Evolutionary conservation across 2,329 filamentous ascomycete genomes (phyloP).

Genomic region (Cylindrodendrum hubeiense): DNA sequence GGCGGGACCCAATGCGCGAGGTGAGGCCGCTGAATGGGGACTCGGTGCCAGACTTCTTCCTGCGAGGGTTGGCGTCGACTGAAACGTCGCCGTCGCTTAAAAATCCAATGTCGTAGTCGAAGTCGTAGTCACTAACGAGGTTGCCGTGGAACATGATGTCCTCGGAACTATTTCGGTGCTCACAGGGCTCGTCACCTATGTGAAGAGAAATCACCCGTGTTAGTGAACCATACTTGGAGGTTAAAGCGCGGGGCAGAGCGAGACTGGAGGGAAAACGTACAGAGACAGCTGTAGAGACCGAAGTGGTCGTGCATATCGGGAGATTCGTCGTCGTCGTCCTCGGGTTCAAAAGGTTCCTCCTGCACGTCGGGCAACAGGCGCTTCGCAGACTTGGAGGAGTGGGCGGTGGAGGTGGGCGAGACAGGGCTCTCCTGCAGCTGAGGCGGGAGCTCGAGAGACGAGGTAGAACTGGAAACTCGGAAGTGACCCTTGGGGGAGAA

Average conservation of each 20-base stretch:
- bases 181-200: constrained; percentile 72
- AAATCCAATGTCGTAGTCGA: constrained; percentile 76
- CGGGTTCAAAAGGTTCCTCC: constrained; percentile 82
- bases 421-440: constrained; percentile 63
- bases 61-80: constrained; percentile 58
- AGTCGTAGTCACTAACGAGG: constrained; percentile 58
- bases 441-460: constrained; percentile 76
- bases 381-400: constrained; percentile 67
- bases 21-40: constrained; percentile 73
- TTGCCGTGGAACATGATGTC: constrained; percentile 50
- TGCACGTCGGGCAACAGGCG: constrained; percentile 83
- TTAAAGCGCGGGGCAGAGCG: constrained; percentile 7
- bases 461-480: constrained; percentile 80
- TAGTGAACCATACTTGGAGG: constrained; percentile 14
- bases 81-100: constrained; percentile 73
- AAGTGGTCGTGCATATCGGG: constrained; percentile 53
- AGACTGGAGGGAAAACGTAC: constrained; percentile 65
- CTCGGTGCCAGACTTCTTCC: constrained; percentile 69
- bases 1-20: constrained; percentile 73
- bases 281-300: constrained; percentile 76
- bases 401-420: constrained; percentile 61
- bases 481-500: constrained; percentile 75
- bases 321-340: constrained; percentile 68
- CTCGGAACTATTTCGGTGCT: constrained; percentile 64
- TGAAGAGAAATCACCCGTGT: constrained; percentile 24